These are phyloP conservation scores for Thermomucor indicae-seudaticae DNA, from an alignment of 371 early-diverging fungal genomes.

Conservation along the genomic window DNA sequence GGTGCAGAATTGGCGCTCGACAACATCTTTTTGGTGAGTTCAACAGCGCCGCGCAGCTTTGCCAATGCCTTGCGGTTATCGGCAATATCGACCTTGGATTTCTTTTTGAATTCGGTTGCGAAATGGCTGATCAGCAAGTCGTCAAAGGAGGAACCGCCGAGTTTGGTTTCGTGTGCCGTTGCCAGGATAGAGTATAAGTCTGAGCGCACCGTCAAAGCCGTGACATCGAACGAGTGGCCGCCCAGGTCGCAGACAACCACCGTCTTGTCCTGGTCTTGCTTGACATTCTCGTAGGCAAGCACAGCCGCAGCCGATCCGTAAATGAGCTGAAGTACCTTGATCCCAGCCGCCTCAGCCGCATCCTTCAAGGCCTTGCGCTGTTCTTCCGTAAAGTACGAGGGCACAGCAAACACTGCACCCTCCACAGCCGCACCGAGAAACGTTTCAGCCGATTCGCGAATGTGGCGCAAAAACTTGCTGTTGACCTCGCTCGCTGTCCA, in stretches of 20 bases:
- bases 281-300: conserved; percentile 84
- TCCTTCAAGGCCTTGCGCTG: conserved; percentile 80
- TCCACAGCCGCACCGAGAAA: conserved; percentile 78
- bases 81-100: conserved; percentile 76
- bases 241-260: conserved; percentile 97
- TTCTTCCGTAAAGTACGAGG: conserved; percentile 85
- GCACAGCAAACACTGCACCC: conserved; percentile 93
- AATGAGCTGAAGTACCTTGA: conserved; percentile 84
- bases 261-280: conserved; percentile 68
- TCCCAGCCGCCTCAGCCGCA: conserved; percentile 88
- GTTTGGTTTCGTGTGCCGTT: conserved; percentile 78
- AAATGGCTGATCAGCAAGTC: conserved; percentile 82
- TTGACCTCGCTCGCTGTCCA: conserved; percentile 72
- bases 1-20: conserved; percentile 84
- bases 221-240: conserved; percentile 92
- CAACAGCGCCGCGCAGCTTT: conserved; percentile 82
- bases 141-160: conserved; percentile 95
- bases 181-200: conserved; percentile 89
- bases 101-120: conserved; percentile 84
- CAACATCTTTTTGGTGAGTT: conserved; percentile 94
- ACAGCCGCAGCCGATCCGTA: conserved; percentile 98
- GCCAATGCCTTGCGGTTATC: conserved; percentile 72
- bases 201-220: conserved; percentile 82
- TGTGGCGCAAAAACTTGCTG: conserved; percentile 72
- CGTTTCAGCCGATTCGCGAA: conserved; percentile 88